Evolutionary conservation across 2,329 filamentous ascomycete genomes (phyloP).

Genomic region (Aspergillus pseudotamarii): DNA sequence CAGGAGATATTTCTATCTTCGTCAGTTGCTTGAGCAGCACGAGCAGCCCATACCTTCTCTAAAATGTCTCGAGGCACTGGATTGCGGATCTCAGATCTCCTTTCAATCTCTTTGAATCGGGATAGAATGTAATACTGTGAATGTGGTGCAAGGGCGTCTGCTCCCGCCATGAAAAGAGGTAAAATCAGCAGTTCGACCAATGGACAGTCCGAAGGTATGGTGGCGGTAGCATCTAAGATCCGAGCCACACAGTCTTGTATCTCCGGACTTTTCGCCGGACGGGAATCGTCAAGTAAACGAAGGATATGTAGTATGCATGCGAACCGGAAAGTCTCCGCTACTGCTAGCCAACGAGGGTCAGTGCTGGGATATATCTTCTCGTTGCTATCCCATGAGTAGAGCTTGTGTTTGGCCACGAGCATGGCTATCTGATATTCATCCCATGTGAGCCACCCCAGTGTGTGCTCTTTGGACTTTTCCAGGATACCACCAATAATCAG

Average conservation of each 20-base stretch:
- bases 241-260: slow-evolving; percentile 31
- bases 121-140: slow-evolving; percentile 35
- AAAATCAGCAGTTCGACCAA: slow-evolving; percentile 32
- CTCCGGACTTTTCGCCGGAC: slow-evolving; percentile 21
- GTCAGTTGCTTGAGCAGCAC: slow-evolving; percentile 21
- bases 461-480: slow-evolving; percentile 31
- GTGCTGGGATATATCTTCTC: slow-evolving; percentile 26
- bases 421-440: slow-evolving; percentile 23
- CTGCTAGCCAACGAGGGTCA: slow-evolving; percentile 27
- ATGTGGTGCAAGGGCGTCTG: slow-evolving; percentile 29
- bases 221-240: slow-evolving; percentile 30
- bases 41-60: slow-evolving; percentile 30
- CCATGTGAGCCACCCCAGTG: slow-evolving; percentile 22
- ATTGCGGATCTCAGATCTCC: slow-evolving; percentile 30
- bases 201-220: slow-evolving; percentile 24
- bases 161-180: slow-evolving; percentile 34
- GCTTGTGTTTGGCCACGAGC: slow-evolving; percentile 20
- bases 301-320: slow-evolving; percentile 32
- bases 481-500: slow-evolving; percentile 30
- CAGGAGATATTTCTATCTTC: slow-evolving; percentile 30
- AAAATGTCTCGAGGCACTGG: slow-evolving; percentile 25
- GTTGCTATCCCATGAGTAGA: slow-evolving; percentile 27
- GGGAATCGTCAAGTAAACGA: slow-evolving; percentile 27
- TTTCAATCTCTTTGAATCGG: slow-evolving; percentile 28
- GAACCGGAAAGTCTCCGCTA: slow-evolving; percentile 31